Conservation (phyloP, 2,329 filamentous ascomycete genomes). For the Aspergillus spinulosporus region DNA sequence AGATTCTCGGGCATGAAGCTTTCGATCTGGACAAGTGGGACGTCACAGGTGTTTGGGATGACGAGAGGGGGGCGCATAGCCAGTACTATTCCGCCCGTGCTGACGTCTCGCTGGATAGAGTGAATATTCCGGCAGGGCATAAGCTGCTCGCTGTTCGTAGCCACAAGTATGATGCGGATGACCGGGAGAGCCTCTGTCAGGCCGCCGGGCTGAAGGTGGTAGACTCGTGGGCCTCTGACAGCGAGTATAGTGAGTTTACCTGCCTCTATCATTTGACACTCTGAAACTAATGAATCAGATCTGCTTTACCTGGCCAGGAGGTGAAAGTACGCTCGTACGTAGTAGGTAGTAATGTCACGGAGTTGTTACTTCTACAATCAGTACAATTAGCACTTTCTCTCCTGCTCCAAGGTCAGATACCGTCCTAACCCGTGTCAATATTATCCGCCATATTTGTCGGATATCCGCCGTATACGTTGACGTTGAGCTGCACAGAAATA, state of each 20-base stretch:
- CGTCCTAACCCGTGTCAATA: too few species aligned
- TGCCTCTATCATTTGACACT: not conserved
- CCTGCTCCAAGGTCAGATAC: too few species aligned
- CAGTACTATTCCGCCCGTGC: conserved; percentile 16
- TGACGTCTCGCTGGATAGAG: not conserved
- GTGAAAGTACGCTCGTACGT: not conserved
- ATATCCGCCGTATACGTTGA: too few species aligned
- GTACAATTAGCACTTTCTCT: too few species aligned
- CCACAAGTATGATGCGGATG: conserved; percentile 16
- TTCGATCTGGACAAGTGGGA: conserved; percentile 55
- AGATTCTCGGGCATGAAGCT: conserved; percentile 63
- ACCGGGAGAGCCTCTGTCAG: conserved; percentile 4
- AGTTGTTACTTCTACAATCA: too few species aligned
- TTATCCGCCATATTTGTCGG: too few species aligned
- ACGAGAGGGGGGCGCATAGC: not conserved
- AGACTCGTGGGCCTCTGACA: not conserved
- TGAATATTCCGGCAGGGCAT: not conserved
- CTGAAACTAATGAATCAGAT: not conserved
- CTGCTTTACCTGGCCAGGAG: not conserved
- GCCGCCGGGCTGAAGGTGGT: not conserved
- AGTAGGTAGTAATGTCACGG: too few species aligned
- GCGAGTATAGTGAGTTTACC: conserved; percentile 3
- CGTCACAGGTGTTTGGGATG: not conserved
- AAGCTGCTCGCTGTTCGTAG: conserved; percentile 10
- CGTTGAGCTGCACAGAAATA: too few species aligned